phyloP scores from a whole-genome alignment of 176 grass and related monocot genomes.

The Phoenix dactylifera region DNA sequence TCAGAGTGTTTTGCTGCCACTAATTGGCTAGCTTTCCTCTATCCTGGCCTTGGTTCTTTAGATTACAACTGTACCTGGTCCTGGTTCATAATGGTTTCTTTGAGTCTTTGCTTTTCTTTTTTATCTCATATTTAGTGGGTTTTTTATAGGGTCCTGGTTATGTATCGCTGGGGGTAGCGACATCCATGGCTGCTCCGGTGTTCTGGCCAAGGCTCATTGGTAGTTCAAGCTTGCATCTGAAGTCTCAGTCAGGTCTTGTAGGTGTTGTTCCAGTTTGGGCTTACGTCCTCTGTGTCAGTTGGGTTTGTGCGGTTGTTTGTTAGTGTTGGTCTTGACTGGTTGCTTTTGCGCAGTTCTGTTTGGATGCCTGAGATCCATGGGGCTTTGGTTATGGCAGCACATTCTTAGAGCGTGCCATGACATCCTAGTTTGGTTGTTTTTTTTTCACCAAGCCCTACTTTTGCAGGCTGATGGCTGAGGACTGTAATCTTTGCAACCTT shows the following conservation, averaged over 20 bases:
- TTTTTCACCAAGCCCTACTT: constrained; percentile 57
- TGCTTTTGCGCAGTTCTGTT: constrained; percentile 57
- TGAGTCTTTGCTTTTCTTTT: too few relatives aligned
- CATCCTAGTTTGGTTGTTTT: constrained; percentile 69
- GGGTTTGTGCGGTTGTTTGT: neutral
- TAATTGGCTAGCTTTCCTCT: constrained; percentile 31
- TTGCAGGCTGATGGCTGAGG: constrained; percentile 47
- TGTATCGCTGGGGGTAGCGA: constrained; percentile 9
- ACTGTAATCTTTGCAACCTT: constrained; percentile 67
- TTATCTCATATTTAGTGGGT: too few relatives aligned
- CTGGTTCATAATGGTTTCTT: constrained; percentile 36
- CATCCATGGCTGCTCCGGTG: neutral
- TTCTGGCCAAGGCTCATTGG: constrained; percentile 3
- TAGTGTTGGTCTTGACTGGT: constrained; percentile 19
- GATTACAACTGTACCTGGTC: constrained; percentile 33
- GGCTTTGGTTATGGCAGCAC: constrained; percentile 44
- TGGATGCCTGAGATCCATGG: constrained; percentile 40
- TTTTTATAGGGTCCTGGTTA: constrained; percentile 8
- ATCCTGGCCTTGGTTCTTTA: constrained; percentile 41
- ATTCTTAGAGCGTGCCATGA: constrained; percentile 35
- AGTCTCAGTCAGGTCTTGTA: constrained; percentile 28
- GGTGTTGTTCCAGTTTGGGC: constrained; percentile 22
- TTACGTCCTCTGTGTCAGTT: constrained; percentile 19
- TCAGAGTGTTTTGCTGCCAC: constrained; percentile 41
- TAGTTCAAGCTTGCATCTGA: constrained; percentile 16